Evolutionary conservation across 129 eudicot genomes (phyloP).

Genomic region (Solidago caesia): DNA sequence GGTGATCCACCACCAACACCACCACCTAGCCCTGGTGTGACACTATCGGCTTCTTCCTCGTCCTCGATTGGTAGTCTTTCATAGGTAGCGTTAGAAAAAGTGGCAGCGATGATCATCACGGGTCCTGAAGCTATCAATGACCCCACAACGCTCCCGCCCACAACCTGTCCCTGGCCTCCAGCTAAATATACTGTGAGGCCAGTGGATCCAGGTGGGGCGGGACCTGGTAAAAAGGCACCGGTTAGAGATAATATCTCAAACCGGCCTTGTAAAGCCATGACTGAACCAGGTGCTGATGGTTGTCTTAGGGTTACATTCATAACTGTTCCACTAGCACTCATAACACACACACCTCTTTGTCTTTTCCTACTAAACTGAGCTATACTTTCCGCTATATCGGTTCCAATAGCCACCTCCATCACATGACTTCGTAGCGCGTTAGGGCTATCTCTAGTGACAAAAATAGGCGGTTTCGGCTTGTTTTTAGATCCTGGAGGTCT

Average conservation of each 20-base stretch:
- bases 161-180: conserved; percentile 58
- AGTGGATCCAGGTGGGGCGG: conserved; percentile 56
- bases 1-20: conserved; percentile 38
- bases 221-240: conserved; percentile 52
- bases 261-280: conserved; percentile 54
- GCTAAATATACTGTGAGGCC: conserved; percentile 50
- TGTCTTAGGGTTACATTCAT: conserved; percentile 53
- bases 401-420: conserved; percentile 50
- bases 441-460: conserved; percentile 56
- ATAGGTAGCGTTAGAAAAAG: conserved; percentile 53
- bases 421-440: conserved; percentile 56
- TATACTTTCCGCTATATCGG: conserved; percentile 47
- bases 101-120: conserved; percentile 56
- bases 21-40: conserved; percentile 29
- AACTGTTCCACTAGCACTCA: conserved; percentile 55
- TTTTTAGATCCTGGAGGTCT: conserved; percentile 53
- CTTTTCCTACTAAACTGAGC: conserved; percentile 49
- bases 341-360: conserved; percentile 47
- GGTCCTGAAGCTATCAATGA: conserved; percentile 51
- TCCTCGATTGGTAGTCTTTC: conserved; percentile 55
- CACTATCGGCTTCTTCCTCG: conserved; percentile 44
- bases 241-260: conserved; percentile 50
- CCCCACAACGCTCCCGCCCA: conserved; percentile 61
- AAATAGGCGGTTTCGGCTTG: conserved; percentile 55
- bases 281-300: conserved; percentile 46